These are phyloP conservation scores for Marasmius oreades DNA, from an alignment of 1,284 basidiomycete species.

Conservation along the genomic window DNA sequence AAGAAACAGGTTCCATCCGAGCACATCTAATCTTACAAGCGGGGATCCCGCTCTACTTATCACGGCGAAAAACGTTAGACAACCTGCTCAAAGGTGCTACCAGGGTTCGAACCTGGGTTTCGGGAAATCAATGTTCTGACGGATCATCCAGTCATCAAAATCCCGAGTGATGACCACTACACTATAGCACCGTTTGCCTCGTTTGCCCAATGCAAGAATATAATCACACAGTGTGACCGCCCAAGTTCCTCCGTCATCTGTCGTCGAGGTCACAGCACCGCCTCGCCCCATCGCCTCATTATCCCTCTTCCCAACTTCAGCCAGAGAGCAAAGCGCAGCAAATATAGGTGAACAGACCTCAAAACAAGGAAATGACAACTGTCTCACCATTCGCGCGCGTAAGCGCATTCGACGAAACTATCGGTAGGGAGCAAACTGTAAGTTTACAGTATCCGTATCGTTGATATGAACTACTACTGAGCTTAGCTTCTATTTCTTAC, in stretches of 20 bases:
- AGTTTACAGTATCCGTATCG: constrained; percentile 33
- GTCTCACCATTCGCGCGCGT: constrained; percentile 81
- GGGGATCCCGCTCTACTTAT: too few species aligned
- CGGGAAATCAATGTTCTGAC: not conserved
- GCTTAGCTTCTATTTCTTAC: constrained; percentile 11
- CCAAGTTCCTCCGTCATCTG: not conserved
- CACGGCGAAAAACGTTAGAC: too few species aligned
- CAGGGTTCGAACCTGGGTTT: constrained; percentile 5
- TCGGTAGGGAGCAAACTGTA: constrained; percentile 79
- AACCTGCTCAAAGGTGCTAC: constrained; percentile 1
- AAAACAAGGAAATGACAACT: constrained; percentile 42
- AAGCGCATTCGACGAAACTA: constrained; percentile 70
- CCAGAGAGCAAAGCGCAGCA: too few species aligned
- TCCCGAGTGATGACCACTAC: constrained; percentile 5
- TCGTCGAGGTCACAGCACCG: not conserved
- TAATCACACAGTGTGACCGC: not conserved
- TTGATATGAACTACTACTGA: too few species aligned
- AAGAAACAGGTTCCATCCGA: too few species aligned
- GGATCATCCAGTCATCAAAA: not conserved
- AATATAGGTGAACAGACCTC: constrained; percentile 4
- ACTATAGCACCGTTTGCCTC: not conserved
- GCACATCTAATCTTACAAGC: too few species aligned
- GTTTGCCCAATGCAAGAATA: not conserved
- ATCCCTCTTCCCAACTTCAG: too few species aligned
- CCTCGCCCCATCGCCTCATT: not conserved